Evolutionary conservation across 257 asterid species (phyloP), one percentile per base, ranked within the genome.

Genomic region (Nicotiana sylvestris): DNA sequence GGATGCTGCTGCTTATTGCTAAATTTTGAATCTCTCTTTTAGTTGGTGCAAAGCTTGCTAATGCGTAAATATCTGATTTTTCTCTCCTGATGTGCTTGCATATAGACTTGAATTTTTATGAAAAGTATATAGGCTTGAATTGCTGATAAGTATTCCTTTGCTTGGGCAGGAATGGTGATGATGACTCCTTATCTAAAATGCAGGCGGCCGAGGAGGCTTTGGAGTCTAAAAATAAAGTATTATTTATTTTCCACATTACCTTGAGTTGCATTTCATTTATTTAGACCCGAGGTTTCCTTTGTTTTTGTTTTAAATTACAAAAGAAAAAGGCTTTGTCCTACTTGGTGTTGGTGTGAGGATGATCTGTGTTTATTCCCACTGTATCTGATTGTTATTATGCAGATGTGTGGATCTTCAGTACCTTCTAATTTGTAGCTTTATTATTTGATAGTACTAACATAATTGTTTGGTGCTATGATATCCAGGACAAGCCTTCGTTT

Each of bases 401-500:
- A 29, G 67, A 70, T 87, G 7, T 33, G 56, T 74, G 12, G 46
- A 55, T 77, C 49, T 62, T 72, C 66, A 69, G 30, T 32, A 81
- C 86, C 64, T 43, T 76, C 72, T 78, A 17, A 35, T 85, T 65
- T 56, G 46, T 58, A 32, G 78, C 66, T 25, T 86, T 33, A 62
- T 84, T 84, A 86, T 35, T 21, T 46, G 79, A 25, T 49, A 43
- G 79, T 72, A 25, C 37, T 72, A 66, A 51, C 37, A 16, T 37
- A 37, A 61, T 57, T 81, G 15, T 17, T 66, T 57, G 81, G 51
- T 70, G 27, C 80, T 76, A n/a, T 86, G n/a, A 64, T 84, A 83
- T 88, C 85, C 96, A 94, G 98, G 91, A 91, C 85, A 93, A 94
- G 81, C 99, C 99, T 81, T 94, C 98, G 25, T 96, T 96, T 89